phyloP scores from a whole-genome alignment of 352 stramenopile genomes.

The Globisporangium nagaii region DNA sequence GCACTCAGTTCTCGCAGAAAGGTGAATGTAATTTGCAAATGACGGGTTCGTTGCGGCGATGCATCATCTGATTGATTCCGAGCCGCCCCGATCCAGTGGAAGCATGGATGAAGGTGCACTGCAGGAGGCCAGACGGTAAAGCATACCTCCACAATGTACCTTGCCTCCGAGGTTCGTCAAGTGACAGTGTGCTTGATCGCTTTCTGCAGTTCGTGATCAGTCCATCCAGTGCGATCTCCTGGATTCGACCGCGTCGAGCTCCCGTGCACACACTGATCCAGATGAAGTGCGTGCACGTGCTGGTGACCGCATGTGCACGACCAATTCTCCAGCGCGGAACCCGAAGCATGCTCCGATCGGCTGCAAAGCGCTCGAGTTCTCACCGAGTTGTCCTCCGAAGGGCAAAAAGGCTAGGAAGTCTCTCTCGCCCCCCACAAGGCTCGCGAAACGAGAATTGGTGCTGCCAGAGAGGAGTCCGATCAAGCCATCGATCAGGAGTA shows the following conservation, averaged over 20 bases:
- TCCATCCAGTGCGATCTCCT: constrained; percentile 10
- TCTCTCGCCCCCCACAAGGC: not conserved
- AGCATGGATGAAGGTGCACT: not conserved
- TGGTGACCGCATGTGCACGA: not conserved
- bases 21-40: not conserved
- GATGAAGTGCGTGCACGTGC: not conserved
- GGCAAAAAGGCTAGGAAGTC: not conserved
- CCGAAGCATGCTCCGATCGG: not conserved
- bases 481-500: not conserved
- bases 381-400: not conserved
- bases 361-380: not conserved
- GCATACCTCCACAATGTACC: not conserved
- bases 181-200: not conserved
- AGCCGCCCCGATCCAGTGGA: not conserved
- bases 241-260: not conserved
- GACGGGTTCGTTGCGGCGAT: not conserved
- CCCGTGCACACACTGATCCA: not conserved
- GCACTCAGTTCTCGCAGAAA: constrained; percentile 7
- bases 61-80: not conserved
- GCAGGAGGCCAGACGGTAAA: constrained; percentile 1
- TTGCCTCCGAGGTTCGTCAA: not conserved
- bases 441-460: constrained; percentile 1
- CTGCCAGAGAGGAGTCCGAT: not conserved
- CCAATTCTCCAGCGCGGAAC: not conserved
- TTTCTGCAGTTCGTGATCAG: constrained; percentile 10